Evolutionary conservation across 768 basidiomycete species (phyloP), one percentile per base, ranked within the genome.

Genomic region (Favolaschia claudopus): DNA sequence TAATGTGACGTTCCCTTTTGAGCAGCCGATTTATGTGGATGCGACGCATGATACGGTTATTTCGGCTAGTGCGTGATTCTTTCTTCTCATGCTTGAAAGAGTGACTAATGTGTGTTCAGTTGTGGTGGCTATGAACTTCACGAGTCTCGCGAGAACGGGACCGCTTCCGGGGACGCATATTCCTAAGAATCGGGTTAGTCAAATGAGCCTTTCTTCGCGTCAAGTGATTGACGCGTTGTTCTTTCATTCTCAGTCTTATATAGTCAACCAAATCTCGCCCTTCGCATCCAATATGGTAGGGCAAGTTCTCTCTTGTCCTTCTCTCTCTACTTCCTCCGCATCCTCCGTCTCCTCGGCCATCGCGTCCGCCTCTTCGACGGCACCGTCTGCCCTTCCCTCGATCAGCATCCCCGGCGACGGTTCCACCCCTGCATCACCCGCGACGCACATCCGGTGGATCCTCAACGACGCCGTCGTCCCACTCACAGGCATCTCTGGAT

Each of bases 31-130:
- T 27, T 92, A 85, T 52, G 89, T 91, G 19, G 91, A 93, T 64
- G 87, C 87, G 1, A 85, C 82, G 20, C 91, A 93, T 60, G 92
- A 93, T 64, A 87, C 88, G 5, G 85, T 91, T 19, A 80, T 91
- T 3, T 74, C 87, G 19, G 82, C 89, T 50, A 82, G 87, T 87
- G 62, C 15, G 81, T 67, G 15, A 25, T 34, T 5, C 27, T 5
- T 52, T 12, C 42, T 37, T 17, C 28, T 17, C 34, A 40, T 8
- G 1, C 12, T 28, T 46, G 12, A 46, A 12, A 12, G 15, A 14
- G 24, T 46, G 20, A 46, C 34, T 36, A 29, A 12, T 38, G 14
- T 37, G 5, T 17, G n/a, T 37, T 2, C 42, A 85, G 87, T 89
- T 38, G 74, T 90, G 25, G 86, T 88, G 13, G 89, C 91, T 10